These are phyloP conservation scores for Candida orba DNA, from an alignment of 805 yeast genomes.

Conservation along the genomic window DNA sequence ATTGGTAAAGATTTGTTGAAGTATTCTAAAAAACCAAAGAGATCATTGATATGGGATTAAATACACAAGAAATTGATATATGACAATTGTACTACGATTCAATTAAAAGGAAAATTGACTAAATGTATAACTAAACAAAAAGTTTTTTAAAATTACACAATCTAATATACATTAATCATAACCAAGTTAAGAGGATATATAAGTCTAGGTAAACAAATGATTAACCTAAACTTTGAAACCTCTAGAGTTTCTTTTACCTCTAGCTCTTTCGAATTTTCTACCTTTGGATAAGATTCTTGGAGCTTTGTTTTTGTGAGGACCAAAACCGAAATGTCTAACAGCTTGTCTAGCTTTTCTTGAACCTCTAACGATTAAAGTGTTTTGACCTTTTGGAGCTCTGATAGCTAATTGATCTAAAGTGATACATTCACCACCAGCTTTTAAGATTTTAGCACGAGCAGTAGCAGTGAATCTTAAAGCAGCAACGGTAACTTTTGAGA, in stretches of 20 bases:
- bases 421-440: conserved; percentile 99
- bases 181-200: conserved; percentile 5
- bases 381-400: conserved; percentile 99
- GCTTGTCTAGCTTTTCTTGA: conserved; percentile 99
- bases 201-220: conserved; percentile 1
- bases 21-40: conserved; percentile 1
- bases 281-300: conserved; percentile 97
- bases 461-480: conserved; percentile 99
- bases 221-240: conserved; percentile 96
- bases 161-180: conserved; percentile 16
- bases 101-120: conserved; percentile 11
- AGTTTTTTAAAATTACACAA: conserved; percentile 9
- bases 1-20: conserved; percentile 4
- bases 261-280: conserved; percentile 99
- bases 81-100: conserved; percentile 2
- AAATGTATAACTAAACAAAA: conserved; percentile 16
- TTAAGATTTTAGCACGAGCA: conserved; percentile 94
- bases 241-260: conserved; percentile 99
- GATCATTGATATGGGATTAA: conserved; percentile 12
- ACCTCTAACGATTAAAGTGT: conserved; percentile 97
- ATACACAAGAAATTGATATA: background rate
- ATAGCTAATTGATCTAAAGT: conserved; percentile 98
- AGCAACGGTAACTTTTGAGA: conserved; percentile 97
- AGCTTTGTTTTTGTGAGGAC: conserved; percentile 99
- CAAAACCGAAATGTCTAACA: conserved; percentile 99